Base-by-base conservation (phyloP, 116 monocot species). In the Papilionanthe hybrid region DNA sequence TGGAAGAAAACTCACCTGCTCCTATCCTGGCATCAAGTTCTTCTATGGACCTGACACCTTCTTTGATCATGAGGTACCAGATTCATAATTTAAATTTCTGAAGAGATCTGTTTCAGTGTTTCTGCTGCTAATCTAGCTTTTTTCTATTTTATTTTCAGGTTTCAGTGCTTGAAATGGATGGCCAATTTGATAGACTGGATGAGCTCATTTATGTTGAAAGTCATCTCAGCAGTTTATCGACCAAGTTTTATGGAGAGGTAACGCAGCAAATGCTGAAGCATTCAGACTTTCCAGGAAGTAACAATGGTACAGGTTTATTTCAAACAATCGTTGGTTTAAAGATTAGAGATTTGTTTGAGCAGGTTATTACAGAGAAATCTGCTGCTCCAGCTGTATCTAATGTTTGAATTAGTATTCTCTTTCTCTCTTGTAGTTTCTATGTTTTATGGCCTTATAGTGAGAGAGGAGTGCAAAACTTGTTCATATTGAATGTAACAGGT, bases 161-260 rank as follows among this genome's bases (percentile, higher is more conserved):
- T 37, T 94, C 93, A 13, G 88, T 94, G 12, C 25, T 98, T 83
- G 98, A 98, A 84, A 98, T 98, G 98, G 98, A 98, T 75, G 98
- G 98, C 48, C 92, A 93, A 71, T 98, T 98, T 50, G 98, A 98
- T 86, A 91, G 87, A 86, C 55, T 98, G 75, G 94, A 98, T 44
- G 98, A 98, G 79, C 94, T 98, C 57, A 98, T 98, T 55, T 98
- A 98, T 71, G 94, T 98, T 1, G 98, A 98, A 79, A 94, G 93
- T 85, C 94, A 98, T 75, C 89, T 94, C 58, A 93, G 94, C 86
- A 94, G 87, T 85, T 79, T 93, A 80, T 98, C 98, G 0, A 90
- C 98, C 23, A 94, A 98, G 76, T 98, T 93, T 79, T 94, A 91
- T 41, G 98, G 98, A 23, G 98, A 98, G 82, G 98, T 94, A 69